Evolutionary conservation across 805 yeast genomes (phyloP), one percentile per base, ranked within the genome.

Genomic region (Metschnikowia bowlesiae): DNA sequence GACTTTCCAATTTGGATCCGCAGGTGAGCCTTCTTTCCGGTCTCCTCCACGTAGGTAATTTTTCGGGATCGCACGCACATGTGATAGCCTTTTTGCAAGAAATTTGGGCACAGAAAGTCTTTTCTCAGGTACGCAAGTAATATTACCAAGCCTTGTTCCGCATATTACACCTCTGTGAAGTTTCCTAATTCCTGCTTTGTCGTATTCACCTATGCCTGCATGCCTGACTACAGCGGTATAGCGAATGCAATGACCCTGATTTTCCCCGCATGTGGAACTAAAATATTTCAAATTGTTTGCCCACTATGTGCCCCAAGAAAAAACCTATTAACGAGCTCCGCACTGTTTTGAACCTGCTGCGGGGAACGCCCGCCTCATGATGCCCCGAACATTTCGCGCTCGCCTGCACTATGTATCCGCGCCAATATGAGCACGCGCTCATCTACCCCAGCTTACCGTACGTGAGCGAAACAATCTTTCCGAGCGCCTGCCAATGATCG

Each of bases 401-500:
- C 36, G 16, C 16, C 36, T 9, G 18, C 16, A 8, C 8, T 14
- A 6, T 11, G 31, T 18, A 39, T 2, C 14, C n/a, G 14, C 33
- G 32, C 32, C 9, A 39, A n/a, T 39, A 14, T 22, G 28, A 22
- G 28, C 11, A 29, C 39, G 29, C 36, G 33, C 35, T 22, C 18
- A 18, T 34, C 41, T 34, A 26, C 47, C 42, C 47, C 33, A 11
- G 33, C 47, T 16, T 9, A 10, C 9, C 31, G 28, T 26, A 28
- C 41, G 29, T 31, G 18, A 39, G 32, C 26, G 8, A 13, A 26
- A 13, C n/a, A 26, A 11, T 13, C 11, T n/a, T 13, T 26, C 41
- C 14, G 18, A 39, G 41, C 31, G n/a, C 41, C 29, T 32, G 34
- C 29, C 14, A 28, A 70, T 70, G 74, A 70, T 67, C 38, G 57